A percentile compares a stretch with the other conserved stretches of the same genome.
These are phyloP conservation scores for Zygoascus ofunaensis DNA, from an alignment of 805 yeast species.

Conservation along the genomic window DNA sequence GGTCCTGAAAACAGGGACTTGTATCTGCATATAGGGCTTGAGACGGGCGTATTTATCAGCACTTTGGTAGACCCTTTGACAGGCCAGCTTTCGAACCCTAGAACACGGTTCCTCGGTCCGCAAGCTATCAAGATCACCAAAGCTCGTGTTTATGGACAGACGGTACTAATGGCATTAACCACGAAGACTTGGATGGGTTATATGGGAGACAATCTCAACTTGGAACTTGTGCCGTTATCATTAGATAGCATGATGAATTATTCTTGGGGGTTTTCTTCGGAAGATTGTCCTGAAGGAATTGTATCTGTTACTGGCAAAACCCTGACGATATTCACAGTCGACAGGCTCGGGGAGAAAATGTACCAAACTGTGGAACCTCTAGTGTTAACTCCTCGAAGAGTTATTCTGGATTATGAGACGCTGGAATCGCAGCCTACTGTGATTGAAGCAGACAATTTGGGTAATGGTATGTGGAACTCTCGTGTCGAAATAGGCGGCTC, in stretches of 20 bases:
- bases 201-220: slow-evolving; percentile 22
- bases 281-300: slow-evolving; percentile 52
- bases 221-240: slow-evolving; percentile 39
- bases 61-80: slow-evolving; percentile 47
- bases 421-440: slow-evolving; percentile 30
- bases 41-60: slow-evolving; percentile 71
- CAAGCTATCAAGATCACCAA: slow-evolving; percentile 45
- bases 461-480: slow-evolving; percentile 1
- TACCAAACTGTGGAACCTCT: slow-evolving; percentile 8
- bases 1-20: slow-evolving; percentile 14
- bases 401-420: slow-evolving; percentile 6
- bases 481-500: background rate
- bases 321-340: slow-evolving; percentile 41
- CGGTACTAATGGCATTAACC: slow-evolving; percentile 42
- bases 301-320: slow-evolving; percentile 49
- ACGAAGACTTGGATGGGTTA: slow-evolving; percentile 50
- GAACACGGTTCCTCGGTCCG: slow-evolving; percentile 67
- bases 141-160: slow-evolving; percentile 23
- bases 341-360: slow-evolving; percentile 13
- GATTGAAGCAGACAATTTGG: slow-evolving; percentile 37
- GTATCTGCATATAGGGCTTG: slow-evolving; percentile 67
- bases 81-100: slow-evolving; percentile 56
- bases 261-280: slow-evolving; percentile 51
- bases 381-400: slow-evolving; percentile 16
- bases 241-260: slow-evolving; percentile 20